A percentile compares a stretch with the other conserved stretches of the same genome.
phyloP scores from a whole-genome alignment of 2,329 filamentous ascomycete genomes.

The Stagonosporopsis chrysanthemi region DNA sequence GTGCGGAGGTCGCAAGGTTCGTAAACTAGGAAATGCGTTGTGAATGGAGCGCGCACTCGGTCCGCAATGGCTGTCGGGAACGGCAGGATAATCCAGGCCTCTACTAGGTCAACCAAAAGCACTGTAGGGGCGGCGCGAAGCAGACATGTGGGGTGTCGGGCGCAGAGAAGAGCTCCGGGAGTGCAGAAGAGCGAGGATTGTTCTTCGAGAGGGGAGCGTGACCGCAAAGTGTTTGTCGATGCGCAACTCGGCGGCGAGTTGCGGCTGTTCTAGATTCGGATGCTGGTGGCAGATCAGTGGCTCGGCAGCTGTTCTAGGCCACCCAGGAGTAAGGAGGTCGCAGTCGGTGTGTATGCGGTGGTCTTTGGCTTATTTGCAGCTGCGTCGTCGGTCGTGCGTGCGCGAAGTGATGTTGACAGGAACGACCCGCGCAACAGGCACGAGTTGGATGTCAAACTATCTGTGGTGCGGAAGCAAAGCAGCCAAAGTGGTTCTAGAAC shows the following conservation, averaged over 20 bases:
- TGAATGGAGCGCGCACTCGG: not conserved
- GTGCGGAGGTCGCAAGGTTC: not conserved
- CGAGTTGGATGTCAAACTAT: conserved; percentile 6
- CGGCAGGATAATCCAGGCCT: conserved; percentile 8
- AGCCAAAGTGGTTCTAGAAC: conserved; percentile 27
- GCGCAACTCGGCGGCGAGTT: conserved; percentile 22
- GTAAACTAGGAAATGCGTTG: not conserved
- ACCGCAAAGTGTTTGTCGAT: conserved; percentile 18
- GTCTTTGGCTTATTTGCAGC: not conserved
- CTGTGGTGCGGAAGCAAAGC: conserved; percentile 6
- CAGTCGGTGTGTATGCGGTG: not conserved
- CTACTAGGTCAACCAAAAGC: conserved; percentile 18
- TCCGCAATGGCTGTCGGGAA: not conserved
- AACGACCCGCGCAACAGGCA: conserved; percentile 10
- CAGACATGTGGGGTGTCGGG: conserved; percentile 14
- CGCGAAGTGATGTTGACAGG: conserved; percentile 8
- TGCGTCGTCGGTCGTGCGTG: not conserved
- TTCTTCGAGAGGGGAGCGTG: conserved; percentile 12
- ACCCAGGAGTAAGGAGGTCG: conserved; percentile 10
- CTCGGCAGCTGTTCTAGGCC: conserved; percentile 25
- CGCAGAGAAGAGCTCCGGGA: conserved; percentile 1
- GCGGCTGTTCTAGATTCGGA: conserved; percentile 23
- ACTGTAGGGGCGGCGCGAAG: conserved; percentile 5
- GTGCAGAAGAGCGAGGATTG: not conserved
- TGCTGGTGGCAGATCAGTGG: conserved; percentile 25